phyloP scores from a whole-genome alignment of 176 grass and related monocot genomes.

The Thalia dealbata region DNA sequence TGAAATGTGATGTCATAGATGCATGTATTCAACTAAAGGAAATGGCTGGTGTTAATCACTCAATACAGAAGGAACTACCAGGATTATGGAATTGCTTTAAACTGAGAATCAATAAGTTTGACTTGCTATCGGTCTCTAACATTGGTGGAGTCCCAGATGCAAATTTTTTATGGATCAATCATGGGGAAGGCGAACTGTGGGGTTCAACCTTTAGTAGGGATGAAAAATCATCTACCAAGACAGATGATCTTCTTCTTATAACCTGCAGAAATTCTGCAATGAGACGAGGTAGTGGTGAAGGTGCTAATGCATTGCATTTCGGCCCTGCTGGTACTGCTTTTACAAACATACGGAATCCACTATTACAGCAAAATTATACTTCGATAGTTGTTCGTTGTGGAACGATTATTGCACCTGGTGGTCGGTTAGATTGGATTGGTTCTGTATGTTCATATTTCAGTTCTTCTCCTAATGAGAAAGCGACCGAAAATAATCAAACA shows the following conservation, averaged over 20 bases:
- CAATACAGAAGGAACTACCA: slow-evolving; percentile 72
- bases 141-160: slow-evolving; percentile 52
- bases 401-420: slow-evolving; percentile 83
- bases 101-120: slow-evolving; percentile 61
- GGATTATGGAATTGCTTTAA: slow-evolving; percentile 68
- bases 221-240: slow-evolving; percentile 35
- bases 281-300: slow-evolving; percentile 76
- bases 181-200: slow-evolving; percentile 75
- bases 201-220: slow-evolving; percentile 37
- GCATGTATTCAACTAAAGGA: slow-evolving; percentile 54
- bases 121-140: slow-evolving; percentile 59
- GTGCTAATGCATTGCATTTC: slow-evolving; percentile 67
- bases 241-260: slow-evolving; percentile 62
- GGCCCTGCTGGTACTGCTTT: slow-evolving; percentile 63
- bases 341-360: slow-evolving; percentile 65
- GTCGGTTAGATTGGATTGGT: slow-evolving; percentile 90
- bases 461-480: slow-evolving; percentile 37
- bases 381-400: slow-evolving; percentile 58
- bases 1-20: slow-evolving; percentile 67
- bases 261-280: slow-evolving; percentile 53
- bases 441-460: slow-evolving; percentile 52
- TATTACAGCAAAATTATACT: slow-evolving; percentile 54
- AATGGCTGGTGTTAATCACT: slow-evolving; percentile 48
- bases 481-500: slow-evolving; percentile 29
- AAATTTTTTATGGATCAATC: slow-evolving; percentile 63